Evolutionary conservation across 2,329 filamentous ascomycete genomes (phyloP), one percentile per base, ranked within the genome.

Genomic region (Colletotrichum siamense): DNA sequence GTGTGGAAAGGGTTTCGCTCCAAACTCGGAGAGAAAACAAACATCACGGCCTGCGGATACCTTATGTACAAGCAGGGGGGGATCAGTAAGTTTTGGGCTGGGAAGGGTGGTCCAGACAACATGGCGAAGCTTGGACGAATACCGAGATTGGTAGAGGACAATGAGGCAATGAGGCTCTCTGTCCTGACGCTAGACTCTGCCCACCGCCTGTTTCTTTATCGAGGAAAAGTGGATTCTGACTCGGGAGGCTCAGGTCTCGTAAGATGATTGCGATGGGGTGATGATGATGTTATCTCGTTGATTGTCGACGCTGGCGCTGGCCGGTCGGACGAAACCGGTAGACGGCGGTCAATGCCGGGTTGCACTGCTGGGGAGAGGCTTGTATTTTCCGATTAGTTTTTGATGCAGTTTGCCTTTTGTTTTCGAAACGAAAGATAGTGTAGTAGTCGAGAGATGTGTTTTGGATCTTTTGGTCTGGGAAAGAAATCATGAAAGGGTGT

Each of bases 251-350:
- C 57, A 32, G 59, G 57, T 13, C 44, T 70, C 74, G 74, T 73
- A 69, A 76, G 74, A 76, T 30, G 34, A 18, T 39, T 15, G 44
- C 10, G 34, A 74, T 76, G 74, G 65, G 44, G 65, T 74, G 74
- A 76, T 76, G 70, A 73, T 76, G 74, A 74, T 76, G 70, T 65
- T 69, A 74, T 49, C 63, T 55, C 24, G 59, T 22, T n/a, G 8
- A 18, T n/a, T 24, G 24, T 28, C 15, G 28, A 16, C 7, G 22
- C 44, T 49, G 44, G 44, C 44, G 44, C 44, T 15, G 18, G 28
- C 65, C 74, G 39, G 28, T 69, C 74, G 74, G 74, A 76, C 64
- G 28, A 74, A 65, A 39, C 70, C 74, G 64, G 57, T 49, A 34
- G 16, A 49, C 18, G n/a, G 24, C 64, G 64, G 64, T 36, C 26